These are phyloP conservation scores for Solanum chilense DNA, from an alignment of 257 asterid genomes.

Conservation along the genomic window DNA sequence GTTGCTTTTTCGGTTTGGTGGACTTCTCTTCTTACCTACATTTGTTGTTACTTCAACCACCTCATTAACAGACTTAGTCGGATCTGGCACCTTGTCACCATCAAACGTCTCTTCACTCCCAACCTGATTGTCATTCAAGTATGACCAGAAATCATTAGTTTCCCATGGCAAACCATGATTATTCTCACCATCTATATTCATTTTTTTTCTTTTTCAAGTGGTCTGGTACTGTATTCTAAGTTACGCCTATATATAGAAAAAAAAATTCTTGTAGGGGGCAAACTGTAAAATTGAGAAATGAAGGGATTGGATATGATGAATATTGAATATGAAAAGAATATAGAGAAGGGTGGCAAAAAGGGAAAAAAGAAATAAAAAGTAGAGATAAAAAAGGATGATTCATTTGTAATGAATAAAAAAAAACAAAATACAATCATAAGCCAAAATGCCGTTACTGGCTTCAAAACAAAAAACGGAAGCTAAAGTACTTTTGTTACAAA, in stretches of 20 bases:
- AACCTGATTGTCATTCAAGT: constrained; percentile 9
- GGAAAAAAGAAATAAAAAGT: not conserved
- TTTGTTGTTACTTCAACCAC: not conserved
- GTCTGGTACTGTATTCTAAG: not conserved
- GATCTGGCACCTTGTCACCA: constrained; percentile 1
- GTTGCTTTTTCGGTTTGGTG: not conserved
- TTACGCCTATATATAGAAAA: not conserved
- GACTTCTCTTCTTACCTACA: constrained; percentile 6
- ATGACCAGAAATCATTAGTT: constrained; percentile 22
- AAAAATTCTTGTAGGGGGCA: not conserved
- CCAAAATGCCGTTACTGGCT: constrained; percentile 47
- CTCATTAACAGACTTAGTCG: not conserved
- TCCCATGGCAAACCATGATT: not conserved
- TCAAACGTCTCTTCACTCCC: not conserved
- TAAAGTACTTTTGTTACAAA: not conserved
- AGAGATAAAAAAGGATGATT: constrained; percentile 2
- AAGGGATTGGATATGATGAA: not conserved
- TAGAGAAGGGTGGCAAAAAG: not conserved
- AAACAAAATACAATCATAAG: constrained; percentile 22
- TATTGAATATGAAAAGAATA: not conserved
- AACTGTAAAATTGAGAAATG: not conserved
- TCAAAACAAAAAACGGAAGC: constrained; percentile 26
- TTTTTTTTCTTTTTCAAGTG: not conserved
- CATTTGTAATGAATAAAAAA: not conserved
- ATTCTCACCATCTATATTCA: constrained; percentile 23